phyloP scores from a whole-genome alignment of 2,329 filamentous ascomycete genomes.

The Orbilia quercus region DNA sequence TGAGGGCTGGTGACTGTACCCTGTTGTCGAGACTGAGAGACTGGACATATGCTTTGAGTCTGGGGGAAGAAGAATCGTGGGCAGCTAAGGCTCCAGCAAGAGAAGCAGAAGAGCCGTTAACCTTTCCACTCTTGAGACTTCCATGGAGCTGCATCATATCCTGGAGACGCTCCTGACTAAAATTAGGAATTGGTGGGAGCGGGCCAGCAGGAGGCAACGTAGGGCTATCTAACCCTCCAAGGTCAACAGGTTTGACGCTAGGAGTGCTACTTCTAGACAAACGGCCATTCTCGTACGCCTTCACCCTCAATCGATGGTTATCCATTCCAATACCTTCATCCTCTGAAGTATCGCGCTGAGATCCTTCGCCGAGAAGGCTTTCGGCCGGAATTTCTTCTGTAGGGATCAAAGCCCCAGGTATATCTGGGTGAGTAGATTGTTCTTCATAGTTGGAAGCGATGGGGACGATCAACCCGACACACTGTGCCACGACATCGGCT shows the following conservation, averaged over 20 bases:
- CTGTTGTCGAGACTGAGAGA: constrained; percentile 60
- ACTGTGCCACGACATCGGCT: constrained; percentile 81
- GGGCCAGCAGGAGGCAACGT: constrained; percentile 68
- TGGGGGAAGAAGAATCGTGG: constrained; percentile 59
- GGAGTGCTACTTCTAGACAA: constrained; percentile 48
- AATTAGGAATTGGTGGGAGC: constrained; percentile 66
- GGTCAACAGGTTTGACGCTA: constrained; percentile 40
- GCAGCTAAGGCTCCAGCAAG: constrained; percentile 42
- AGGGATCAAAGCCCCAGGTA: constrained; percentile 63
- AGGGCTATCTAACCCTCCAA: constrained; percentile 70
- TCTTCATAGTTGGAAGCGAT: constrained; percentile 52
- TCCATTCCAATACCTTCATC: constrained; percentile 56
- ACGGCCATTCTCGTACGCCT: constrained; percentile 12
- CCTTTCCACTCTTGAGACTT: constrained; percentile 66
- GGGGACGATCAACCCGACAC: constrained; percentile 73
- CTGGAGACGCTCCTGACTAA: constrained; percentile 66
- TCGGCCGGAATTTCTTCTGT: constrained; percentile 62
- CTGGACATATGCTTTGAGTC: constrained; percentile 61
- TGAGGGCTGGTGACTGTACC: constrained; percentile 60
- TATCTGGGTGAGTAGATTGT: constrained; percentile 61
- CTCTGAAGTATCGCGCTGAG: constrained; percentile 55
- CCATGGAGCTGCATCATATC: constrained; percentile 73
- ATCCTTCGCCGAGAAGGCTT: constrained; percentile 59
- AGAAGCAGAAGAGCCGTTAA: constrained; percentile 44
- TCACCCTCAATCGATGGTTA: constrained; percentile 40